A percentile compares a stretch with the other conserved stretches of the same genome.
Conservation (phyloP, 2,329 filamentous ascomycete genomes). For the Gnomoniopsis smithogilvyi region DNA sequence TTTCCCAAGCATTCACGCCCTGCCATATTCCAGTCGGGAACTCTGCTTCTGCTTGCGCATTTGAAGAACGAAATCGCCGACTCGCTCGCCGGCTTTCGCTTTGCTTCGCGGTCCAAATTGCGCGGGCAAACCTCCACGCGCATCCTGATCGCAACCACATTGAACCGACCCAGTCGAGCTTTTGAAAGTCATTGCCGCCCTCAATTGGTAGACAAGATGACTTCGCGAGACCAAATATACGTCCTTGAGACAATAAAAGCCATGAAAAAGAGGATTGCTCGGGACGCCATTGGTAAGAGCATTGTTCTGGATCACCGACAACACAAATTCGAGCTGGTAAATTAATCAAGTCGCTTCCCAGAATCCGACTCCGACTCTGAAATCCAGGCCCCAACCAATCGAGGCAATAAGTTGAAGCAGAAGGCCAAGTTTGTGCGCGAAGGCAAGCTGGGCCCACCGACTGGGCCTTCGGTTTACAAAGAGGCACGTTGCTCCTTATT, state of each 20-base stretch:
- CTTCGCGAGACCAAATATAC: conserved; percentile 54
- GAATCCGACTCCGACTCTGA: conserved; percentile 77
- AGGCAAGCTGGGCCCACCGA: conserved; percentile 65
- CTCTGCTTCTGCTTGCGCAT: background rate
- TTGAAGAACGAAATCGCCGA: background rate
- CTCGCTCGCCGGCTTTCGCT: background rate
- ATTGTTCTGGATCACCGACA: conserved; percentile 4
- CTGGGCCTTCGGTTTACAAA: conserved; percentile 66
- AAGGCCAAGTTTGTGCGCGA: conserved; percentile 68
- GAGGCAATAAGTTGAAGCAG: conserved; percentile 77
- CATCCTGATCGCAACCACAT: background rate
- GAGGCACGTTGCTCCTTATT: conserved; percentile 51
- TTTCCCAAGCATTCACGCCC: background rate
- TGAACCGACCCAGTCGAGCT: background rate
- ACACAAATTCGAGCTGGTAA: background rate
- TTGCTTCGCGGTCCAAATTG: background rate
- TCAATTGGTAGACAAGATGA: conserved; percentile 34
- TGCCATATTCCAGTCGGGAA: background rate
- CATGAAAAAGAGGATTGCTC: conserved; percentile 66
- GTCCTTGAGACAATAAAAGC: conserved; percentile 65
- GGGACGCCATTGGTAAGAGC: conserved; percentile 57
- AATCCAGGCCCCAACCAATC: conserved; percentile 67
- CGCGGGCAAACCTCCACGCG: background rate
- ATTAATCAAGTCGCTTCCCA: conserved; percentile 33
- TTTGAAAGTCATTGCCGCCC: background rate